phyloP scores from a whole-genome alignment of 768 basidiomycete genomes.

The Mycena polygramma region DNA sequence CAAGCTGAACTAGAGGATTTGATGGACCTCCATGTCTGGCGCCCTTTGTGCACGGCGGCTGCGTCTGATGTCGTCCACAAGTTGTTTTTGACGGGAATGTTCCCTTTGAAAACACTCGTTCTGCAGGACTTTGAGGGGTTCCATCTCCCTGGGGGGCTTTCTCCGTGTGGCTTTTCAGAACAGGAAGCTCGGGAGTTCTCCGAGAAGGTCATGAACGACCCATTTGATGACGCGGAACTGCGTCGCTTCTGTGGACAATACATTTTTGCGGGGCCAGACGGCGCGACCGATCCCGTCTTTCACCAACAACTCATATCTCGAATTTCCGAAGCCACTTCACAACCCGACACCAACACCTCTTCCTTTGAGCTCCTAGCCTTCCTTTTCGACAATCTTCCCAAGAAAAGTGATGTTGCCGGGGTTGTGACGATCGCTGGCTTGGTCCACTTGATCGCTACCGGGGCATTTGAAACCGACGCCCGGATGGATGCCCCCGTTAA shows the following conservation, averaged over 20 bases:
- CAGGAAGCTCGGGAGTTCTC: constrained; percentile 7
- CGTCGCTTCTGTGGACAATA: constrained; percentile 15
- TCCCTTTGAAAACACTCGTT: not conserved
- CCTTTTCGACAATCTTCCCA: not conserved
- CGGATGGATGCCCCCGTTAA: not conserved
- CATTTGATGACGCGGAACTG: constrained; percentile 5
- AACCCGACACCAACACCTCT: too few species aligned
- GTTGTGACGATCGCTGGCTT: constrained; percentile 3
- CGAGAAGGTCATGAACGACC: not conserved
- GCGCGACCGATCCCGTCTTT: not conserved
- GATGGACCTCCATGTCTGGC: constrained; percentile 7
- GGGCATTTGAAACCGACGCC: constrained; percentile 1
- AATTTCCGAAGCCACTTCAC: not conserved
- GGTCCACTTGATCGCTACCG: constrained; percentile 15
- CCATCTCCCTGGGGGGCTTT: not conserved
- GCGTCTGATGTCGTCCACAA: constrained; percentile 14
- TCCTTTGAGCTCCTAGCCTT: not conserved
- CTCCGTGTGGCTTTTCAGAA: constrained; percentile 23
- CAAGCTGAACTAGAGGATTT: not conserved
- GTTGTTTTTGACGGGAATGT: constrained; percentile 12
- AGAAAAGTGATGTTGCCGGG: not conserved
- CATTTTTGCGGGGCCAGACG: not conserved
- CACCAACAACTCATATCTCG: constrained; percentile 14
- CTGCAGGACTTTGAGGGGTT: not conserved
- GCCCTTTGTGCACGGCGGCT: not conserved